A percentile compares a stretch with the other conserved stretches of the same genome.
Evolutionary conservation across 2,329 filamentous ascomycete genomes (phyloP).

Genomic region (Claviceps humidiphila): DNA sequence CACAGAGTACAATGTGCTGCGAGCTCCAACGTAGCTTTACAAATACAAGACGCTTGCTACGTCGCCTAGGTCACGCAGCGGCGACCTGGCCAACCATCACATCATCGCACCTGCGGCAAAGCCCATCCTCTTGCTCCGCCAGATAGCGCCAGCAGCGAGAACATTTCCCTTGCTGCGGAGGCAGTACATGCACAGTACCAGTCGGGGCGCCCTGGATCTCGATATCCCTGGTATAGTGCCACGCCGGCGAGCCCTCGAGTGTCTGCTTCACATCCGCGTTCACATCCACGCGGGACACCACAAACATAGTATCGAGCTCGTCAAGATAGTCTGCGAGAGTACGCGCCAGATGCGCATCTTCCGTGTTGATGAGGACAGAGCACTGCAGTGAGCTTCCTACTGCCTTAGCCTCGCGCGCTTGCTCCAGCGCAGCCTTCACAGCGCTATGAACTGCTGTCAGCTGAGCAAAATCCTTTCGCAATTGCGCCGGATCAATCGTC

Average conservation of each 20-base stretch:
- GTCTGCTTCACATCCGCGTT: conserved; percentile 36
- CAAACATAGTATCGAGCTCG: conserved; percentile 52
- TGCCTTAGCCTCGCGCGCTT: conserved; percentile 54
- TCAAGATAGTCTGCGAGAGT: conserved; percentile 27
- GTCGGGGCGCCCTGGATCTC: conserved; percentile 22
- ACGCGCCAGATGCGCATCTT: conserved; percentile 20
- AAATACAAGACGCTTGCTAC: background rate
- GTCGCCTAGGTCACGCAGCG: conserved; percentile 2
- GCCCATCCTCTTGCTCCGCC: conserved; percentile 46
- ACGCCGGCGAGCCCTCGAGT: conserved; percentile 18
- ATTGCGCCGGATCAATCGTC: conserved; percentile 20
- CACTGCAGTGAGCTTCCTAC: conserved; percentile 74
- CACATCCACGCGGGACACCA: conserved; percentile 51
- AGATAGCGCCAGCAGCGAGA: conserved; percentile 80
- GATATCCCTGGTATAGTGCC: conserved; percentile 30
- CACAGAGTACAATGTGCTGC: no score
- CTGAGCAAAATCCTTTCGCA: conserved; percentile 30
- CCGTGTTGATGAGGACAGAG: conserved; percentile 45
- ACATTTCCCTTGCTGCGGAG: conserved; percentile 55
- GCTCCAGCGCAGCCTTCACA: conserved; percentile 65
- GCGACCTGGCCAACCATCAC: conserved; percentile 39
- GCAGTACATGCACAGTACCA: conserved; percentile 31
- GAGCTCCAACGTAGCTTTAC: no score
- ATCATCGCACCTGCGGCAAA: conserved; percentile 64
- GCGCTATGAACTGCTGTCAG: conserved; percentile 47